phyloP scores from a whole-genome alignment of 2,329 filamentous ascomycete species.

The Thelonectria olida region DNA sequence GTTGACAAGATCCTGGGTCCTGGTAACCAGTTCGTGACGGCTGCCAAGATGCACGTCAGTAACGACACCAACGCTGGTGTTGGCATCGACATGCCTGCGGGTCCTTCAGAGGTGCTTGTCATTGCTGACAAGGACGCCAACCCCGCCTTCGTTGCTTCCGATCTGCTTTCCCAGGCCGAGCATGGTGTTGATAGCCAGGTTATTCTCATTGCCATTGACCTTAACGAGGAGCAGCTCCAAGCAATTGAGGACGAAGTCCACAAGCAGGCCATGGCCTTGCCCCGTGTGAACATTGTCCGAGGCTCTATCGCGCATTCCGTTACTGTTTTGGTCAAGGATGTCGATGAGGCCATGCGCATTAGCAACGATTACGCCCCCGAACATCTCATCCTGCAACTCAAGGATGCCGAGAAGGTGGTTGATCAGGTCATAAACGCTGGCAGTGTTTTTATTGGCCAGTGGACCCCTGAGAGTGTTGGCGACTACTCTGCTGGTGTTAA shows the following conservation, averaged over 20 bases:
- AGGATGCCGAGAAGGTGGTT: constrained; percentile 77
- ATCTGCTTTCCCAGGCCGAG: constrained; percentile 94
- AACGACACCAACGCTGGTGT: constrained; percentile 97
- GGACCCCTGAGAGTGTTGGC: constrained; percentile 97
- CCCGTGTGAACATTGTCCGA: constrained; percentile 90
- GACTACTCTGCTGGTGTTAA: constrained; percentile 99
- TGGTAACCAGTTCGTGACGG: constrained; percentile 98
- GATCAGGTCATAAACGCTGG: constrained; percentile 90
- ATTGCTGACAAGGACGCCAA: constrained; percentile 89
- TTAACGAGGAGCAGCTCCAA: constrained; percentile 75
- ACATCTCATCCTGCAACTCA: constrained; percentile 91
- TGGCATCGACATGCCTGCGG: constrained; percentile 98
- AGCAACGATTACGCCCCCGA: constrained; percentile 97
- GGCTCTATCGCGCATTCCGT: constrained; percentile 92
- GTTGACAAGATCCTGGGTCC: constrained; percentile 99
- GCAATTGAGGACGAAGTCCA: constrained; percentile 95
- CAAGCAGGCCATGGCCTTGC: constrained; percentile 84
- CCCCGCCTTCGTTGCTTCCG: constrained; percentile 93
- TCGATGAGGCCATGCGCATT: constrained; percentile 79
- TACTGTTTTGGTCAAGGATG: constrained; percentile 77
- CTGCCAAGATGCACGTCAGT: constrained; percentile 97
- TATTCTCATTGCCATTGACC: constrained; percentile 84
- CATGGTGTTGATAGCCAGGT: constrained; percentile 98
- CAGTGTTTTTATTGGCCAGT: constrained; percentile 93
- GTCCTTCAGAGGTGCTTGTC: constrained; percentile 96